phyloP scores from a whole-genome alignment of 2,329 filamentous ascomycete species.

The Cercospora berteroae region DNA sequence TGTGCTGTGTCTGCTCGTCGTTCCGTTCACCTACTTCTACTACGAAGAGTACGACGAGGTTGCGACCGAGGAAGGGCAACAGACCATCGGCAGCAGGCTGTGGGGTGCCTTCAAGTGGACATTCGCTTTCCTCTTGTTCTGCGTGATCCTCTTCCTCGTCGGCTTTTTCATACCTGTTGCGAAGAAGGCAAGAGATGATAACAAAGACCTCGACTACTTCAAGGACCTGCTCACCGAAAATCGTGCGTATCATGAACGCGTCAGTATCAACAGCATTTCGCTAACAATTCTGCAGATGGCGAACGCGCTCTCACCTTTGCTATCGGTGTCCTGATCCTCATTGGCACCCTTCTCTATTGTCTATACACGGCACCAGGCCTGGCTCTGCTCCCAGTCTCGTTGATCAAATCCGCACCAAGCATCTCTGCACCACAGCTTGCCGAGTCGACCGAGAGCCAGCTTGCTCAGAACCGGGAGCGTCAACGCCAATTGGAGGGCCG shows the following conservation, averaged over 20 bases:
- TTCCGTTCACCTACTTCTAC: constrained; percentile 97
- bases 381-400: constrained; percentile 80
- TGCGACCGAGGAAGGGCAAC: constrained; percentile 73
- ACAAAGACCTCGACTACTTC: constrained; percentile 88
- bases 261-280: constrained; percentile 9
- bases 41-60: constrained; percentile 97
- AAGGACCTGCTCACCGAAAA: constrained; percentile 79
- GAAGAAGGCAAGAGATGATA: constrained; percentile 60
- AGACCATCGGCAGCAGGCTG: constrained; percentile 68
- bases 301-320: constrained; percentile 90
- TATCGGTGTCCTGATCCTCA: constrained; percentile 79
- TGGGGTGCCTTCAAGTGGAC: constrained; percentile 91
- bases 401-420: constrained; percentile 88
- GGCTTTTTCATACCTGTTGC: constrained; percentile 91
- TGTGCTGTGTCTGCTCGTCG: constrained; percentile 79
- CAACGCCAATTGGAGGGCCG: constrained; percentile 89
- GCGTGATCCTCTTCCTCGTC: constrained; percentile 80
- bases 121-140: constrained; percentile 73
- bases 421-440: constrained; percentile 78
- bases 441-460: constrained; percentile 72
- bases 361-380: constrained; percentile 87
- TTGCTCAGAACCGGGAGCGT: constrained; percentile 85
- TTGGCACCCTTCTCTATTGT: constrained; percentile 82
- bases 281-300: constrained; percentile 56
- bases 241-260: constrained; percentile 49